phyloP scores from a whole-genome alignment of 2,329 filamentous ascomycete species.

The Pseudocercospora vitis region DNA sequence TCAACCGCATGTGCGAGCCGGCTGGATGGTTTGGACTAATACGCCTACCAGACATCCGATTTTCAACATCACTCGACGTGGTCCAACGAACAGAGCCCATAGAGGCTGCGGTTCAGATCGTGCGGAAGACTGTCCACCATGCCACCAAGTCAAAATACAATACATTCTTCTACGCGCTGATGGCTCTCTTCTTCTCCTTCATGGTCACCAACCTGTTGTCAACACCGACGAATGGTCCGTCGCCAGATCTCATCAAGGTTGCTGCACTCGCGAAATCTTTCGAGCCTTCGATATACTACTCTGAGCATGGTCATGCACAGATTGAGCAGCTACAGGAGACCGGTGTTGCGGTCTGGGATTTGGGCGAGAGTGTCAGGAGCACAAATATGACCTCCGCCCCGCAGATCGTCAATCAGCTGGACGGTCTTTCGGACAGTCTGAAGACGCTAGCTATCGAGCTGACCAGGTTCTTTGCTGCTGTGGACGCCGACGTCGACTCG shows the following conservation, averaged over 20 bases:
- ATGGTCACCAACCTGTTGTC: constrained; percentile 66
- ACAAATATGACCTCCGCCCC: constrained; percentile 90
- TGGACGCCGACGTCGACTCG: constrained; percentile 88
- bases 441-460: constrained; percentile 82
- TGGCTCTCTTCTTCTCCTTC: constrained; percentile 64
- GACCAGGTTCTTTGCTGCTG: constrained; percentile 87
- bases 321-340: constrained; percentile 88
- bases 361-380: constrained; percentile 82
- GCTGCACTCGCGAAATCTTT: constrained; percentile 87
- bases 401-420: constrained; percentile 80
- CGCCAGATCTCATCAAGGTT: constrained; percentile 86
- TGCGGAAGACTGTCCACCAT: constrained; percentile 60
- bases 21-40: constrained; percentile 12
- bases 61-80: constrained; percentile 82
- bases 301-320: constrained; percentile 81
- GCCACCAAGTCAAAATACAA: constrained; percentile 70
- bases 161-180: constrained; percentile 60
- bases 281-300: constrained; percentile 92
- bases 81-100: constrained; percentile 84
- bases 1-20: background rate
- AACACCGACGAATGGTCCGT: constrained; percentile 65
- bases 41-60: constrained; percentile 69
- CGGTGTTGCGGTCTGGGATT: constrained; percentile 89
- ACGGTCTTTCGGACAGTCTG: constrained; percentile 80
- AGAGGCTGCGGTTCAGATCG: constrained; percentile 66